Conservation (phyloP, 2,329 filamentous ascomycete species). For the Scedosporium apiospermum region DNA sequence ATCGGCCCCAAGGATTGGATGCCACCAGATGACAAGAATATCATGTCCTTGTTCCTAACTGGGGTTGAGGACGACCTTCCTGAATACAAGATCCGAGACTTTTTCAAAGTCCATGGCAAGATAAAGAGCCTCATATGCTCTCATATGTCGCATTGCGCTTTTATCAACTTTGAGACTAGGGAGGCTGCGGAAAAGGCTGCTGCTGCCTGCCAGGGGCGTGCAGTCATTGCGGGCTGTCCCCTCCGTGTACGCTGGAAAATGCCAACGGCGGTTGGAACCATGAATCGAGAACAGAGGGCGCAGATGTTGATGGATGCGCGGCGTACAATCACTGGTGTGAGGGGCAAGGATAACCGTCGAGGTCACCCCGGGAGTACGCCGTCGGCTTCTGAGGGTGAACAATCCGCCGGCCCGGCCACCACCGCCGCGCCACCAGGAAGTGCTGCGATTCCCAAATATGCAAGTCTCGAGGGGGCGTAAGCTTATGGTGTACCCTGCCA, state of each 20-base stretch:
- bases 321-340: conserved; percentile 1
- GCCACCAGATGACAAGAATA: conserved; percentile 72
- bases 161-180: conserved; percentile 85
- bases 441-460: conserved; percentile 66
- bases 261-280: conserved; percentile 81
- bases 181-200: conserved; percentile 81
- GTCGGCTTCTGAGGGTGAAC: background rate
- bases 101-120: conserved; percentile 82
- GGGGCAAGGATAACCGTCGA: background rate
- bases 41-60: conserved; percentile 90
- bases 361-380: background rate
- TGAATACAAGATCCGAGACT: conserved; percentile 81
- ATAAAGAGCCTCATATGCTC: conserved; percentile 91
- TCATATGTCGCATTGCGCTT: conserved; percentile 94
- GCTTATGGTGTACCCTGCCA: conserved; percentile 5
- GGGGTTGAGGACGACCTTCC: conserved; percentile 94
- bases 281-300: conserved; percentile 77
- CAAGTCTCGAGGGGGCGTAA: conserved; percentile 75
- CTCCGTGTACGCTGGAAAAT: conserved; percentile 86
- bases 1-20: conserved; percentile 63
- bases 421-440: conserved; percentile 73
- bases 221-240: conserved; percentile 84
- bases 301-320: conserved; percentile 69
- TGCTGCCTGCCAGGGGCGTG: conserved; percentile 73
- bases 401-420: conserved; percentile 17